These are phyloP conservation scores for Aegilops speltoides DNA, from an alignment of 176 grass and related monocot genomes.

Conservation along the genomic window DNA sequence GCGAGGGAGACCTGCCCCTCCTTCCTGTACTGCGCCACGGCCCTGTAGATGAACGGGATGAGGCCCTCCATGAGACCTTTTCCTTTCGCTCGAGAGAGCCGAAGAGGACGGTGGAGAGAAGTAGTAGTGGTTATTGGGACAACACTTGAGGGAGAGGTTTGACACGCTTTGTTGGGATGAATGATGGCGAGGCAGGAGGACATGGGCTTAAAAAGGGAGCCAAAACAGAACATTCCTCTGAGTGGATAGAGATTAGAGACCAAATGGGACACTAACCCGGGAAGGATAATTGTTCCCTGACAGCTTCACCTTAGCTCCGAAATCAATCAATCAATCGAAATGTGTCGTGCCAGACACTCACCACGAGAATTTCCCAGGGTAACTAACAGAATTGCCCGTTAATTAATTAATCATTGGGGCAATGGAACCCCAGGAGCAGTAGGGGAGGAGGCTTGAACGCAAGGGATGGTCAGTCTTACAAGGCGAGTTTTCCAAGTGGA, in stretches of 20 bases:
- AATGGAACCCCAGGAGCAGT: not conserved
- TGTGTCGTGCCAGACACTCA: slow-evolving; percentile 7
- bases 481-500: slow-evolving; percentile 45
- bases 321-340: not conserved
- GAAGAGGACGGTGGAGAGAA: slow-evolving; percentile 23
- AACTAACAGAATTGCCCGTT: not conserved
- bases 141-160: not conserved
- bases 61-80: slow-evolving; percentile 60
- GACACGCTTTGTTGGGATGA: not conserved
- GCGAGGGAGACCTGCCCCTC: slow-evolving; percentile 51
- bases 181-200: not conserved
- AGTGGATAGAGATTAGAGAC: slow-evolving; percentile 33
- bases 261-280: slow-evolving; percentile 24
- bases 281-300: not conserved
- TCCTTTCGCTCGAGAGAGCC: slow-evolving; percentile 17
- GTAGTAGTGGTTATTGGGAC: not conserved
- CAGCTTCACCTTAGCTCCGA: slow-evolving; percentile 23
- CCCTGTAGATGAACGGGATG: slow-evolving; percentile 88
- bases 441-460: slow-evolving; percentile 50
- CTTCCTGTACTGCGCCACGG: slow-evolving; percentile 61
- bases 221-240: slow-evolving; percentile 18
- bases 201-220: slow-evolving; percentile 55
- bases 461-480: slow-evolving; percentile 50
- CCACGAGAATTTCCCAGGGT: no score
- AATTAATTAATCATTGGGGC: not conserved